A percentile compares a stretch with the other conserved stretches of the same genome.
These are phyloP conservation scores for Dioszegia crocea DNA, from an alignment of 768 basidiomycete genomes.

Conservation along the genomic window DNA sequence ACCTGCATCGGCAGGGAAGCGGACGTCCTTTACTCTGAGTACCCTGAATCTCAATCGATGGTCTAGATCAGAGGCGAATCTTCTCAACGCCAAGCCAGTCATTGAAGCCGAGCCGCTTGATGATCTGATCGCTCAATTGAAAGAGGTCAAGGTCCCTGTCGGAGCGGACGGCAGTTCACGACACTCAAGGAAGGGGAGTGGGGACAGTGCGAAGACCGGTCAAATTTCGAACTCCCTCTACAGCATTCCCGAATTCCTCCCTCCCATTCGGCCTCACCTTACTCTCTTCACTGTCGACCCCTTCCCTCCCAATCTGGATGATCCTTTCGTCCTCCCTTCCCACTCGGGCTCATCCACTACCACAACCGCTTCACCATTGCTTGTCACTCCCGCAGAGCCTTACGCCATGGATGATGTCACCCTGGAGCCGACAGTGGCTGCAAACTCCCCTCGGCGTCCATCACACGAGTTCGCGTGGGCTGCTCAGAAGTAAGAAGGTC, in stretches of 20 bases:
- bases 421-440: too few species aligned
- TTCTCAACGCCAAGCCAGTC: too few species aligned
- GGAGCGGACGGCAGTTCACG: not conserved
- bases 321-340: too few species aligned
- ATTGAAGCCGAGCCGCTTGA: not conserved
- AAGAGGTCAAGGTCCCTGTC: not conserved
- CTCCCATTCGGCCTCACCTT: too few species aligned
- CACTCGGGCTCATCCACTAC: too few species aligned
- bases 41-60: not conserved
- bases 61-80: not conserved
- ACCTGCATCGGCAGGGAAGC: not conserved
- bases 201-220: not conserved
- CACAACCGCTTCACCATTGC: too few species aligned
- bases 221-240: too few species aligned
- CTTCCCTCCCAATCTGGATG: too few species aligned
- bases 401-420: too few species aligned
- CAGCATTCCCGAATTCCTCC: too few species aligned
- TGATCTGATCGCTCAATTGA: not conserved
- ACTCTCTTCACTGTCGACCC: too few species aligned
- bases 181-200: not conserved
- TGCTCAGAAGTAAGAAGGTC: not conserved
- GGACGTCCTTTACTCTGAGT: not conserved
- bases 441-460: not conserved
- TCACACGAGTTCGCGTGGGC: slow-evolving; percentile 1
- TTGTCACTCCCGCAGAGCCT: too few species aligned